Percentiles rank a stretch among this genome's conserved stretches.
phyloP scores from a whole-genome alignment of 495 filamentous ascomycete species.

The Daldinia childiae region DNA sequence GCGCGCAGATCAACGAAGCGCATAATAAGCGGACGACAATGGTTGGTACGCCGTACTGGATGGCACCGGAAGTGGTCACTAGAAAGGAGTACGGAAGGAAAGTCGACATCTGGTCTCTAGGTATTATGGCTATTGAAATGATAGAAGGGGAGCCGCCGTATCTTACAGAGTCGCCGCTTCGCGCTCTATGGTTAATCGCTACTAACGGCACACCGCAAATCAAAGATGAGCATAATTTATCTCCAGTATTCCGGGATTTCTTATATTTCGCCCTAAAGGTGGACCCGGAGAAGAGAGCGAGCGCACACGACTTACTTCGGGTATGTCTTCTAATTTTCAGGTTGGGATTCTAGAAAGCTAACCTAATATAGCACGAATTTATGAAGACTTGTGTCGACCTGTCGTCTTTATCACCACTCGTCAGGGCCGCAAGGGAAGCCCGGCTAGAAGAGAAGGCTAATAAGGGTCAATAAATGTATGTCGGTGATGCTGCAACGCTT shows the following conservation, averaged over 20 bases:
- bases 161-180: slow-evolving; percentile 90
- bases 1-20: slow-evolving; percentile 96
- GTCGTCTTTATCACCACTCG: slow-evolving; percentile 74
- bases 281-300: slow-evolving; percentile 94
- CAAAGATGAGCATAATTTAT: slow-evolving; percentile 88
- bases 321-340: slow-evolving; percentile 59
- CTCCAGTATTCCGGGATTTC: slow-evolving; percentile 86
- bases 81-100: slow-evolving; percentile 98
- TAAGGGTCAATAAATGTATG: slow-evolving; percentile 60
- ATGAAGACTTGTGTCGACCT: slow-evolving; percentile 83
- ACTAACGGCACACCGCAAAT: slow-evolving; percentile 96
- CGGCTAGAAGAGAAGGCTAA: slow-evolving; percentile 84
- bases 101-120: slow-evolving; percentile 97
- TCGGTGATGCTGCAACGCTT: neutral
- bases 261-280: slow-evolving; percentile 91
- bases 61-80: slow-evolving; percentile 98
- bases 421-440: slow-evolving; percentile 83
- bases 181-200: slow-evolving; percentile 94
- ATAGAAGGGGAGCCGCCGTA: slow-evolving; percentile 99
- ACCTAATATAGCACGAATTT: slow-evolving; percentile 78
- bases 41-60: slow-evolving; percentile 99
- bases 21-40: slow-evolving; percentile 98
- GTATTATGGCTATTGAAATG: slow-evolving; percentile 99
- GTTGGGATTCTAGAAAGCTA: slow-evolving; percentile 45
- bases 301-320: slow-evolving; percentile 89